Conservation (phyloP, 2,329 filamentous ascomycete genomes). For the Ophiostoma quercus region DNA sequence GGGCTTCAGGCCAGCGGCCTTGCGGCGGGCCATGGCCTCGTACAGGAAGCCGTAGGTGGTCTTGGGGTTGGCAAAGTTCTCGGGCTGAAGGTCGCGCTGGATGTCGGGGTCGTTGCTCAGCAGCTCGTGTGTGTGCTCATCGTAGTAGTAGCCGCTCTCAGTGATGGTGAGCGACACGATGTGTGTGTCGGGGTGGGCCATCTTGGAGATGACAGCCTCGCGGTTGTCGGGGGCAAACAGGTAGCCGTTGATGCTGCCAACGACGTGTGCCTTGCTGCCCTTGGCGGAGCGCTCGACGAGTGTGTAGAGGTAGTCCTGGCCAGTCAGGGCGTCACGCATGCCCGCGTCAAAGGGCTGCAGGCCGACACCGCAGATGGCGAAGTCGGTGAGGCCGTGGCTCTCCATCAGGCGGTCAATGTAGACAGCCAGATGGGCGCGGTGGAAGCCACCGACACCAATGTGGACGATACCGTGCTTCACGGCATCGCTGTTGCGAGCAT, state of each 20-base stretch:
- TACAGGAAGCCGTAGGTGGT: slow-evolving; percentile 52
- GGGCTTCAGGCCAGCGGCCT: slow-evolving; percentile 43
- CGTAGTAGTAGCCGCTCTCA: slow-evolving; percentile 54
- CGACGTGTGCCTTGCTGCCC: slow-evolving; percentile 44
- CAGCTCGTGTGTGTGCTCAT: slow-evolving; percentile 53
- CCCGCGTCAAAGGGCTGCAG: slow-evolving; percentile 45
- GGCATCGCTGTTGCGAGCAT: slow-evolving; percentile 37
- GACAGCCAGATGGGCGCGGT: slow-evolving; percentile 49
- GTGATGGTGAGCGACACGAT: slow-evolving; percentile 54
- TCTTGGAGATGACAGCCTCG: slow-evolving; percentile 49
- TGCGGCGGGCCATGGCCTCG: slow-evolving; percentile 44
- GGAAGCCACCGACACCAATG: slow-evolving; percentile 51
- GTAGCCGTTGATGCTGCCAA: slow-evolving; percentile 50
- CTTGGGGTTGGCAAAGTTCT: slow-evolving; percentile 40
- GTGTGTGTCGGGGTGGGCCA: slow-evolving; percentile 50
- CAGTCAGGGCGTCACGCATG: slow-evolving; percentile 47
- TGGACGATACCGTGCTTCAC: slow-evolving; percentile 52
- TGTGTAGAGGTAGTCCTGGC: slow-evolving; percentile 50
- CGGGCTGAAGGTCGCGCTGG: slow-evolving; percentile 45
- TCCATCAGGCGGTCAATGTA: slow-evolving; percentile 47
- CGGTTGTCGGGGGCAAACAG: slow-evolving; percentile 49
- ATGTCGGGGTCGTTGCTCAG: slow-evolving; percentile 46
- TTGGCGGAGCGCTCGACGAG: slow-evolving; percentile 50
- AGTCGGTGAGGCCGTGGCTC: slow-evolving; percentile 42
- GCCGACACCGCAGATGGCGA: slow-evolving; percentile 49